Percentiles rank a stretch among this genome's conserved stretches.
phyloP scores from a whole-genome alignment of 805 yeast genomes.

The Ogataea ganodermae region DNA sequence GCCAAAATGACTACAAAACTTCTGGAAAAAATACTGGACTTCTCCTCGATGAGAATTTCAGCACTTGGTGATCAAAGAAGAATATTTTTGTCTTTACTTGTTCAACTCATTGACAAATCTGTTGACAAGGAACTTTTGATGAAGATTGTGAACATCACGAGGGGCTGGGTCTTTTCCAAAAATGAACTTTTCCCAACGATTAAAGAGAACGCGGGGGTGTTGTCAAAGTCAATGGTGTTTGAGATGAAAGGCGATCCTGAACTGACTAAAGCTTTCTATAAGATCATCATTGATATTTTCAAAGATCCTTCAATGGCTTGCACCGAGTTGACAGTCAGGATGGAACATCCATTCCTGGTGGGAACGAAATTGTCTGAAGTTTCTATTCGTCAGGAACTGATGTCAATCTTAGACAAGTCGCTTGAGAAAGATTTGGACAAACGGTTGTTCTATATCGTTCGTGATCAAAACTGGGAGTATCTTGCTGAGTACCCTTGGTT shows the following conservation, averaged over 20 bases:
- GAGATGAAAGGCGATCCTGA: conserved; percentile 86
- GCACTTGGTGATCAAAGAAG: conserved; percentile 93
- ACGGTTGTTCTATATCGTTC: conserved; percentile 80
- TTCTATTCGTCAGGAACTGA: conserved; percentile 69
- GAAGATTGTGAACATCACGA: conserved; percentile 74
- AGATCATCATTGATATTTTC: conserved; percentile 84
- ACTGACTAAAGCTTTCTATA: conserved; percentile 75
- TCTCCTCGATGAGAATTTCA: conserved; percentile 79
- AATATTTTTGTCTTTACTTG: conserved; percentile 79
- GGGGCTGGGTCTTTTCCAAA: conserved; percentile 86
- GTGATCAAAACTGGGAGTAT: conserved; percentile 97
- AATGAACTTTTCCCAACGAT: conserved; percentile 88
- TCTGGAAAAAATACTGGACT: conserved; percentile 71
- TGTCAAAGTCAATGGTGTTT: conserved; percentile 90
- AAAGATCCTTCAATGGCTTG: conserved; percentile 75
- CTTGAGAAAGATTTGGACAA: conserved; percentile 76
- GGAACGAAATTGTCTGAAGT: conserved; percentile 87
- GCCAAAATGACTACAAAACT: conserved; percentile 77
- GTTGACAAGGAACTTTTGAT: conserved; percentile 72
- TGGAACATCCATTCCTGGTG: conserved; percentile 95
- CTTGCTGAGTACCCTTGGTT: conserved; percentile 93
- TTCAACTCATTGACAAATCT: conserved; percentile 88
- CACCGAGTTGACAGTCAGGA: conserved; percentile 86
- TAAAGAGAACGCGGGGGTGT: conserved; percentile 92
- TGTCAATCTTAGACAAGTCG: conserved; percentile 76